Base-by-base conservation (phyloP, 768 basidiomycete species). In the Kwoniella mangroviensis region DNA sequence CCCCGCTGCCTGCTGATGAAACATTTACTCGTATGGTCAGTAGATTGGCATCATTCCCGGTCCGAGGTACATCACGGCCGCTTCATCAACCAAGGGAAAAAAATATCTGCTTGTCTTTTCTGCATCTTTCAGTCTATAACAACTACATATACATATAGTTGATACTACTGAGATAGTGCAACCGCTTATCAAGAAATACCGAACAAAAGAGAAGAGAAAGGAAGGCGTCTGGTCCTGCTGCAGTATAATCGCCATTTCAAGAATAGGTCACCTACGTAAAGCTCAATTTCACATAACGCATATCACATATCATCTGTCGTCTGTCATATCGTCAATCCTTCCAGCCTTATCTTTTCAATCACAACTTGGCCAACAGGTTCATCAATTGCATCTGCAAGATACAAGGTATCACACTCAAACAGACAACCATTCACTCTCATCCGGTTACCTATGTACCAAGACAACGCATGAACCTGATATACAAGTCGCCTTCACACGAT, bases 141-240 rank as follows among this genome's bases (percentile, higher is more conserved):
- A 49, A 49, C 45, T 34, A 34, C 54, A 55, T 55, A 57, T 24
- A 57, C 9, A 54, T 24, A n/a, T 4, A n/a, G 24, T 24, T 54
- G 15, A 12, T 54, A 54, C 24, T 21, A n/a, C 53, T n/a, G 11
- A 54, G 5, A 54, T 21, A 24, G 53, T 2, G 53, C 21, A 6
- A 41, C 58, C 58, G 58, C 58, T 60, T 42, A 60, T 60, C 41
- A 41, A 43, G 21, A 60, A 17, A 60, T 42, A 60, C 58, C 58
- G 58, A 60, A 4, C 7, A 60, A 9, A 21, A 26, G 26, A 58
- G 13, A 19, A 60, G 19, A 22, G 17, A 43, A 60, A 60, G 22
- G 58, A 26, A 60, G 26, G 10, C n/a, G 13, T 17, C 13, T 24
- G 9, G 11, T 54, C 53, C 19, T 21, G 21, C 53, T 54, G 4